Conservation (phyloP, 768 basidiomycete species). For the Psilocybe azurescens region DNA sequence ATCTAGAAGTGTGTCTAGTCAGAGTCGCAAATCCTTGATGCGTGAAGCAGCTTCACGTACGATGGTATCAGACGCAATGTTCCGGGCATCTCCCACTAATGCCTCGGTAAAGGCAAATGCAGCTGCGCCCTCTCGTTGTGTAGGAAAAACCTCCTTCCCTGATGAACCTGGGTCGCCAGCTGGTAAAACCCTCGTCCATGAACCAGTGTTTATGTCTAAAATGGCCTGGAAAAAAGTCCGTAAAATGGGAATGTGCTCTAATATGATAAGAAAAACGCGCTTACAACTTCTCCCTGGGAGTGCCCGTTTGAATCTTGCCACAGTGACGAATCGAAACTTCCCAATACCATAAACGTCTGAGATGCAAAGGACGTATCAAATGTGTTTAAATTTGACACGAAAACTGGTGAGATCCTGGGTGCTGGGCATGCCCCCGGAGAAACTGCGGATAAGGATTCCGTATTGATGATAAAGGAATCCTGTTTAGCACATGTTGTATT, state of each 20-base stretch:
- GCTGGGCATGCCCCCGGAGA: constrained; percentile 61
- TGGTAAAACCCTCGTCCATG: constrained; percentile 77
- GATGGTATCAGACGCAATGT: constrained; percentile 65
- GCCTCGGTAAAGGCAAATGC: constrained; percentile 58
- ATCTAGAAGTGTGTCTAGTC: constrained; percentile 37
- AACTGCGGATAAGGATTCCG: constrained; percentile 37
- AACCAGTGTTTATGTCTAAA: constrained; percentile 60
- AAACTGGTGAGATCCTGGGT: constrained; percentile 62
- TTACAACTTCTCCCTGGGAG: constrained; percentile 74
- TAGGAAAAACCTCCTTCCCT: constrained; percentile 57
- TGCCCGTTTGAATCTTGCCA: constrained; percentile 74
- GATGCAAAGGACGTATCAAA: constrained; percentile 60
- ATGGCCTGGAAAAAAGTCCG: constrained; percentile 51
- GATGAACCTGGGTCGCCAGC: constrained; percentile 73
- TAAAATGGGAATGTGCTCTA: constrained; percentile 7
- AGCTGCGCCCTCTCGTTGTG: constrained; percentile 73
- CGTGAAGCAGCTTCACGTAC: constrained; percentile 32
- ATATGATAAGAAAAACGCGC: constrained; percentile 23
- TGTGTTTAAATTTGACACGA: constrained; percentile 65
- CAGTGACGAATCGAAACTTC: constrained; percentile 62
- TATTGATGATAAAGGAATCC: constrained; percentile 61
- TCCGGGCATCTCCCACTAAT: constrained; percentile 60
- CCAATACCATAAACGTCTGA: constrained; percentile 74
- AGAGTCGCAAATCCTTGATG: neutral
- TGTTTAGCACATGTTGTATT: constrained; percentile 61